phyloP scores from a whole-genome alignment of 441 rosid species.

The Daphne laureola region DNA sequence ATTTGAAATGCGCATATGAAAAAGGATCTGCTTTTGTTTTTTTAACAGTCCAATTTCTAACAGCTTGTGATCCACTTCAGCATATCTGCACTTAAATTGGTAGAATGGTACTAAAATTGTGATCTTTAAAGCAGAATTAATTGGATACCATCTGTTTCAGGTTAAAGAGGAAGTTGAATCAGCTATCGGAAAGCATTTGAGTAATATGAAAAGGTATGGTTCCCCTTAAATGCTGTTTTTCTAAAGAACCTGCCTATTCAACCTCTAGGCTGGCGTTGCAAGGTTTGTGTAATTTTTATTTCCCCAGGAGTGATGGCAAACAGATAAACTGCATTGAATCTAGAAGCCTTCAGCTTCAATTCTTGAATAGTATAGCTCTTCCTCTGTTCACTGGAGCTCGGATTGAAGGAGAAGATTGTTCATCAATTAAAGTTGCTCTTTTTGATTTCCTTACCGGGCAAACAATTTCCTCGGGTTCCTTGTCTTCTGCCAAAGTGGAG shows the following conservation, averaged over 20 bases:
- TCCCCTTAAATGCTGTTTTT: constrained; percentile 5
- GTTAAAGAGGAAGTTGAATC: constrained; percentile 93
- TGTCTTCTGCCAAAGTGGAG: constrained; percentile 74
- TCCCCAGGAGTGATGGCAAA: constrained; percentile 59
- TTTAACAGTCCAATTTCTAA: too few species aligned
- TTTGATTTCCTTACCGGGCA: constrained; percentile 54
- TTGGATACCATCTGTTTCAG: constrained; percentile 27
- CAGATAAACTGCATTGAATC: constrained; percentile 45
- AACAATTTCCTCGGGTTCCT: constrained; percentile 51
- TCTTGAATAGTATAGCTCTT: constrained; percentile 57
- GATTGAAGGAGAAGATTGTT: constrained; percentile 72
- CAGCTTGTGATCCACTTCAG: too few species aligned
- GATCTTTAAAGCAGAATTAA: neutral
- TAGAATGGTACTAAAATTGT: too few species aligned
- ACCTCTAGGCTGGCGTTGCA: neutral
- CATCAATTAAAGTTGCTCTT: constrained; percentile 52
- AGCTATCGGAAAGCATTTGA: constrained; percentile 73
- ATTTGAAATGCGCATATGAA: too few species aligned
- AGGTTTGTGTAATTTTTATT: constrained; percentile 10
- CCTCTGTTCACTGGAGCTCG: constrained; percentile 93
- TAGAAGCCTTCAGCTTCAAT: constrained; percentile 65
- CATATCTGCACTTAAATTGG: too few species aligned
- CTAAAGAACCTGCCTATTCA: neutral
- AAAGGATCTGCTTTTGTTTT: too few species aligned
- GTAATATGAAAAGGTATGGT: constrained; percentile 55